These are phyloP conservation scores for Thalassiosira profunda DNA, from an alignment of 108 stramenopile species.

Conservation along the genomic window DNA sequence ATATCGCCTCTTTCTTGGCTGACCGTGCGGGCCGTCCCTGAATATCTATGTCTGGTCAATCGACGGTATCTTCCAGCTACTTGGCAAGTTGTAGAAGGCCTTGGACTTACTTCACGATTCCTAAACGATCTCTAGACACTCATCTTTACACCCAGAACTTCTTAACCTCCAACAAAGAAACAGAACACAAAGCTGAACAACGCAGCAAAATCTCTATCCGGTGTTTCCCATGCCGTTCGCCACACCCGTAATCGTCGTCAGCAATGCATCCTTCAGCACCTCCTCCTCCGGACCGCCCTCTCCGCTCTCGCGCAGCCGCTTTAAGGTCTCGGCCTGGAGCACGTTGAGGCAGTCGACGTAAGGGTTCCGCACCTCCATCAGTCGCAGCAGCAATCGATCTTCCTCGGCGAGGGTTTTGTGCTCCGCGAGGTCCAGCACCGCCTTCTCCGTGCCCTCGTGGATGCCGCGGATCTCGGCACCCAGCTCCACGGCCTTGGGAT, in stretches of 20 bases:
- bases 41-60: too few relatives aligned
- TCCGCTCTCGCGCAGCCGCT: constrained; percentile 71
- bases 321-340: constrained; percentile 94
- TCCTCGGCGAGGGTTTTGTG: constrained; percentile 77
- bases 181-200: too few relatives aligned
- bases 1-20: not conserved
- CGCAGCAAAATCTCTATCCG: constrained; percentile 66
- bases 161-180: too few relatives aligned
- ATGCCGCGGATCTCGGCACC: constrained; percentile 88
- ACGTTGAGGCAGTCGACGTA: constrained; percentile 98
- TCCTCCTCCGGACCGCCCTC: constrained; percentile 51
- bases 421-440: constrained; percentile 87
- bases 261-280: constrained; percentile 84
- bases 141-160: too few relatives aligned
- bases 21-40: too few relatives aligned
- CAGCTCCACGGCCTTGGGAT: constrained; percentile 61
- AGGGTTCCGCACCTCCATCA: constrained; percentile 92
- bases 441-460: constrained; percentile 82
- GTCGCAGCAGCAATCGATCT: constrained; percentile 78
- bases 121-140: too few relatives aligned
- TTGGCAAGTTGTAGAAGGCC: too few relatives aligned
- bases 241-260: constrained; percentile 95
- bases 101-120: too few relatives aligned
- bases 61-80: too few relatives aligned
- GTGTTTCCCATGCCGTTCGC: constrained; percentile 98